Conservation (phyloP, 2,329 filamentous ascomycete species). For the Plectosphaerella plurivora region DNA sequence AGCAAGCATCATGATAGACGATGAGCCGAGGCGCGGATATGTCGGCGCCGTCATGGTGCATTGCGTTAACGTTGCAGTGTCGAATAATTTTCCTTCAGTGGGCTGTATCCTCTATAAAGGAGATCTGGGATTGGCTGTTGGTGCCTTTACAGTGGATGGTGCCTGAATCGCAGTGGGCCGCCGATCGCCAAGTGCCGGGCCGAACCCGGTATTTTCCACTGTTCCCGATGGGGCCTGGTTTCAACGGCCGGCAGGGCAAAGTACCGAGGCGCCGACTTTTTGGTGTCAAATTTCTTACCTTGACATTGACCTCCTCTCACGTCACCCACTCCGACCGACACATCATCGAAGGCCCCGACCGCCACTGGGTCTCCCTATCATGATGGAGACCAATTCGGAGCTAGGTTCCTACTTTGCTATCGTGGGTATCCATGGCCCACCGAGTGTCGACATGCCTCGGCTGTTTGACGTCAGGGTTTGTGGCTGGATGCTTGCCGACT, state of each 20-base stretch:
- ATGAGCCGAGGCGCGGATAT: not conserved
- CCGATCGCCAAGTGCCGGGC: slow-evolving; percentile 2
- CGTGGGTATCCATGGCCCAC: not conserved
- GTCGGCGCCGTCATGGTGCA: not conserved
- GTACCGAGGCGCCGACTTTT: not conserved
- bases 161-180: not conserved
- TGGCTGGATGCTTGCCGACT: too few relatives aligned
- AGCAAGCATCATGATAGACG: too few relatives aligned
- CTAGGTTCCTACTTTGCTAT: too few relatives aligned
- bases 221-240: not conserved
- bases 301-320: too few relatives aligned
- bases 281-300: not conserved
- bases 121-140: not conserved
- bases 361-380: too few relatives aligned
- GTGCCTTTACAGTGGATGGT: too few relatives aligned
- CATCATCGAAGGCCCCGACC: not conserved
- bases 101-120: not conserved
- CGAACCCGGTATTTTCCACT: not conserved
- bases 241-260: not conserved
- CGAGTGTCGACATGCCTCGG: not conserved
- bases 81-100: not conserved
- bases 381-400: too few relatives aligned
- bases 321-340: not conserved
- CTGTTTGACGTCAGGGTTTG: not conserved
- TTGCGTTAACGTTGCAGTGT: not conserved